Percentiles rank a stretch among this genome's conserved stretches.
These are phyloP conservation scores for Auricularia heimuer DNA, from an alignment of 768 basidiomycete genomes.

Conservation along the genomic window DNA sequence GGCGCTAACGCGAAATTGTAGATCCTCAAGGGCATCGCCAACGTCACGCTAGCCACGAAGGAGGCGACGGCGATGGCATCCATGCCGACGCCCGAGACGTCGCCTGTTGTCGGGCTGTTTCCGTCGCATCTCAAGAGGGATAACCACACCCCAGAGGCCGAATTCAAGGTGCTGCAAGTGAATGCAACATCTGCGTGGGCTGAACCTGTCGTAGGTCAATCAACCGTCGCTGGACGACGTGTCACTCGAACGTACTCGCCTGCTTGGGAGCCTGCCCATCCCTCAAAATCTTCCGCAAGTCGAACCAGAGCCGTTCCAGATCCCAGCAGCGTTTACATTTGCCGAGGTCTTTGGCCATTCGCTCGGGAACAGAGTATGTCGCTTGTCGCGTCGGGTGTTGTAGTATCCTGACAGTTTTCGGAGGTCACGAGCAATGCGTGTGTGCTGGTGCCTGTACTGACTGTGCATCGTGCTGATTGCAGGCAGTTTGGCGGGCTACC, in stretches of 20 bases:
- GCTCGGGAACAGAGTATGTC: neutral
- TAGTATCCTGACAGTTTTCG: neutral
- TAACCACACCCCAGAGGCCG: neutral
- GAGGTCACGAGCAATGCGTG: neutral
- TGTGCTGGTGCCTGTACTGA: neutral
- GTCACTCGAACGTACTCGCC: neutral
- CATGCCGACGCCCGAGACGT: neutral
- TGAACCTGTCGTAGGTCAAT: neutral
- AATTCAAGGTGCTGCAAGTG: neutral
- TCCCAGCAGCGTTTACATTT: neutral
- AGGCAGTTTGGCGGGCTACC: conserved; percentile 53
- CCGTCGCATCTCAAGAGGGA: neutral
- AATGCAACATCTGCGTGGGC: neutral
- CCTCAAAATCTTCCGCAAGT: neutral
- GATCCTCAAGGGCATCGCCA: neutral
- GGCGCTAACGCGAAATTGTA: neutral
- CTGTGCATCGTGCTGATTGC: neutral
- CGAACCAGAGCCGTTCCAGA: neutral
- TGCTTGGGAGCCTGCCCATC: neutral
- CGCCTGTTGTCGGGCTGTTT: neutral
- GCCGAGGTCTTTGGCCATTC: neutral
- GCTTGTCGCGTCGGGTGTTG: neutral
- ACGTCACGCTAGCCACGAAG: neutral
- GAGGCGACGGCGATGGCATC: neutral
- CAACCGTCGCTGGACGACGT: neutral